Conservation (phyloP, 306 rosid genomes). For the Ziziphus jujuba region DNA sequence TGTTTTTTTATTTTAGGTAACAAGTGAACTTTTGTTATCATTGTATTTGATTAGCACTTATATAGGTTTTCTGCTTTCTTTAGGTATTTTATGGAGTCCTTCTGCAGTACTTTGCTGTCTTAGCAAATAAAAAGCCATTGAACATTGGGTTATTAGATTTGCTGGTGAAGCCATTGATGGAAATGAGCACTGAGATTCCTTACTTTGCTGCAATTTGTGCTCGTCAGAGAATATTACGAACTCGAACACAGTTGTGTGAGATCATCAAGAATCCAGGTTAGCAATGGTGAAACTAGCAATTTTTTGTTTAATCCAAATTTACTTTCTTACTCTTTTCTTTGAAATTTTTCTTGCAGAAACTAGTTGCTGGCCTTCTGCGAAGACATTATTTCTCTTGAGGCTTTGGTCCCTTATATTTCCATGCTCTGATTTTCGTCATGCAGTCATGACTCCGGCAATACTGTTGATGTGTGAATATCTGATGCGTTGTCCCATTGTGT, state of each 20-base stretch:
- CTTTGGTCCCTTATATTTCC: slow-evolving; percentile 92
- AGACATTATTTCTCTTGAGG: slow-evolving; percentile 76
- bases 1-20: too few species aligned
- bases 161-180: slow-evolving; percentile 82
- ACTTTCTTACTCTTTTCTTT: neutral
- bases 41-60: slow-evolving; percentile 3
- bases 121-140: slow-evolving; percentile 67
- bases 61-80: slow-evolving; percentile 23
- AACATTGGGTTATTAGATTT: slow-evolving; percentile 63
- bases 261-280: slow-evolving; percentile 69
- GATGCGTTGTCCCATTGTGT: slow-evolving; percentile 73
- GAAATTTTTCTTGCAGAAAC: slow-evolving; percentile 45
- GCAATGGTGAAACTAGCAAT: slow-evolving; percentile 8
- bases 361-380: slow-evolving; percentile 89
- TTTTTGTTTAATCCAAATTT: slow-evolving; percentile 14
- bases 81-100: slow-evolving; percentile 90
- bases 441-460: slow-evolving; percentile 79
- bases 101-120: slow-evolving; percentile 85
- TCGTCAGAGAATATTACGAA: slow-evolving; percentile 71
- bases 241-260: slow-evolving; percentile 65
- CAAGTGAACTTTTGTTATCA: neutral
- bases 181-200: slow-evolving; percentile 87
- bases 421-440: slow-evolving; percentile 89
- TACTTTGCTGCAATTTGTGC: slow-evolving; percentile 96
- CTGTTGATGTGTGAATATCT: slow-evolving; percentile 86